Evolutionary conservation across 2,329 filamentous ascomycete genomes (phyloP).

Genomic region (Colletotrichum cordylinicola): DNA sequence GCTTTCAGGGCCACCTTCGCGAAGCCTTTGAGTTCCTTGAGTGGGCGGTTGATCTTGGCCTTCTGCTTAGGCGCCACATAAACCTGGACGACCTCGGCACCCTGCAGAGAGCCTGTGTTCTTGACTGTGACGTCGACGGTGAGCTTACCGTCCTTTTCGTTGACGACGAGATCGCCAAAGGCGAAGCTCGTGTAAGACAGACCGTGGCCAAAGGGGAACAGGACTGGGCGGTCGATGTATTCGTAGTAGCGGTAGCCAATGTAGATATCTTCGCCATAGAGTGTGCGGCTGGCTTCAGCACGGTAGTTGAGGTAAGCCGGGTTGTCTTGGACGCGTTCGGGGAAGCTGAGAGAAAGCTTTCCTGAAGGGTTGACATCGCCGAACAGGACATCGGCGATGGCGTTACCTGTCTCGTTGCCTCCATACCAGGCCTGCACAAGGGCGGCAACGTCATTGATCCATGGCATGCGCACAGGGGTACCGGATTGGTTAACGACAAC

Average conservation of each 20-base stretch:
- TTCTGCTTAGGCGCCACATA: conserved; percentile 55
- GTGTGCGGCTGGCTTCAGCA: conserved; percentile 66
- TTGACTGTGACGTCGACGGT: conserved; percentile 54
- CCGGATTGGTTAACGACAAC: conserved; percentile 75
- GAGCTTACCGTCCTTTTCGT: conserved; percentile 43
- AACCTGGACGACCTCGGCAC: conserved; percentile 55
- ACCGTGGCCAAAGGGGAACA: conserved; percentile 76
- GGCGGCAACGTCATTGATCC: conserved; percentile 57
- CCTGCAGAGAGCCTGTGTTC: conserved; percentile 57
- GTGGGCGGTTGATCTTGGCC: conserved; percentile 50
- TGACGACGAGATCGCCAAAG: conserved; percentile 49
- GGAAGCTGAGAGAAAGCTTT: conserved; percentile 77
- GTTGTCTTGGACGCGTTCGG: conserved; percentile 66
- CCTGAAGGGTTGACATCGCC: conserved; percentile 73
- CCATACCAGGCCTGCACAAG: conserved; percentile 80
- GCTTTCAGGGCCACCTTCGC: conserved; percentile 62
- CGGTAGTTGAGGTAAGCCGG: conserved; percentile 74
- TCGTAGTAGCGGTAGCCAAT: conserved; percentile 78
- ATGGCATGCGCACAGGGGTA: conserved; percentile 72
- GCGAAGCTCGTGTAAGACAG: conserved; percentile 73
- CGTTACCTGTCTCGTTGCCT: conserved; percentile 77
- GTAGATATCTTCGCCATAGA: conserved; percentile 77
- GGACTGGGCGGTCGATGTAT: conserved; percentile 58
- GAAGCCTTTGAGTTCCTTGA: conserved; percentile 65
- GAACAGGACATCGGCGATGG: conserved; percentile 73